Evolutionary conservation across 495 filamentous ascomycete species (phyloP).

Genomic region (Penicillium desertorum): DNA sequence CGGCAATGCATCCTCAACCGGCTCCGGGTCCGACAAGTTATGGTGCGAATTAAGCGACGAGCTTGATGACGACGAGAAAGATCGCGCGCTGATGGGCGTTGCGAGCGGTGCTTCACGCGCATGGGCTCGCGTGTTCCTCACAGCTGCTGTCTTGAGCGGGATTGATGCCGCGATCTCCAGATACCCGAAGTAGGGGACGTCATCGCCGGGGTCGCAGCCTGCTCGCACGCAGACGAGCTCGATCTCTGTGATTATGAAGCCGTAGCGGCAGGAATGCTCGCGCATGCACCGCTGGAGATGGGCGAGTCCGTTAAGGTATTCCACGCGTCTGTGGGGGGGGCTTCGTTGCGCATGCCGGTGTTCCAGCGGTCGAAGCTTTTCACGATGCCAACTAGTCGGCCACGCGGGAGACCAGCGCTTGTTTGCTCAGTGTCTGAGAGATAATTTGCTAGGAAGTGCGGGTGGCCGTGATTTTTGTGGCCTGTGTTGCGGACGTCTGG

Average conservation of each 20-base stretch:
- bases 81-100: conserved; percentile 29
- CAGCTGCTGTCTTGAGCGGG: conserved; percentile 43
- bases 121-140: background rate
- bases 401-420: conserved; percentile 67
- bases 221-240: conserved; percentile 88
- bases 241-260: conserved; percentile 93
- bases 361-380: conserved; percentile 93
- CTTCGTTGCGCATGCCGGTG: conserved; percentile 83
- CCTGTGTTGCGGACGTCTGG: conserved; percentile 53
- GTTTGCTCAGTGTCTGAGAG: conserved; percentile 69
- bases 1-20: conserved; percentile 25
- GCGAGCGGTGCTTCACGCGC: conserved; percentile 18
- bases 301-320: conserved; percentile 80
- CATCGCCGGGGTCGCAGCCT: conserved; percentile 62
- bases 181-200: conserved; percentile 77
- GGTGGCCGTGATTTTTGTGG: conserved; percentile 53
- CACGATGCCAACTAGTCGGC: conserved; percentile 81
- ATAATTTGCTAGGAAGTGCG: conserved; percentile 69
- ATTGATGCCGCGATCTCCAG: conserved; percentile 72
- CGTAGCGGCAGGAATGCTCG: conserved; percentile 87
- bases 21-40: conserved; percentile 19
- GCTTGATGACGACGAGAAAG: conserved; percentile 25
- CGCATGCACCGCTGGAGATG: conserved; percentile 88
- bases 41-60: conserved; percentile 20
- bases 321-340: conserved; percentile 72